Evolutionary conservation across 192 early-diverging fungal species (phyloP).

Genomic region (Coemansia sp.): DNA sequence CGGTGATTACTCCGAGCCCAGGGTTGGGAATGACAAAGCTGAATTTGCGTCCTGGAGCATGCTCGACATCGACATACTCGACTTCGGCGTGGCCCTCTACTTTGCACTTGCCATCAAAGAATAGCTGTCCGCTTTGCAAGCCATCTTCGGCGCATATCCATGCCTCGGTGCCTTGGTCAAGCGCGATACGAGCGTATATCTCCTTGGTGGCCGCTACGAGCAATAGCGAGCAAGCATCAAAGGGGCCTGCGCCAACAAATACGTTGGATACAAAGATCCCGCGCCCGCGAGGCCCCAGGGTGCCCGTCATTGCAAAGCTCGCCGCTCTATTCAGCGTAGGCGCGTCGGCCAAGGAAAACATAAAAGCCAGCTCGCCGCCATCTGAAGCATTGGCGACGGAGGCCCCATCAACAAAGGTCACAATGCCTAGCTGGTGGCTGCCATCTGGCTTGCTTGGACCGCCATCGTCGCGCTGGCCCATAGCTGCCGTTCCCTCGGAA

Average conservation of each 20-base stretch:
- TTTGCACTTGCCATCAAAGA: conserved; percentile 35
- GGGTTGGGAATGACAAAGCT: conserved; percentile 49
- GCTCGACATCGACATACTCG: conserved; percentile 43
- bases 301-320: conserved; percentile 51
- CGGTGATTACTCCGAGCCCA: conserved; percentile 21
- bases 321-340: conserved; percentile 20
- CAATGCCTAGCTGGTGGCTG: conserved; percentile 15
- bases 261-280: conserved; percentile 51
- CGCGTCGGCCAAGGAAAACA: conserved; percentile 43
- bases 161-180: conserved; percentile 21
- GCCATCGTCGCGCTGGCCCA: not conserved
- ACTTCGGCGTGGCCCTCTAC: conserved; percentile 46
- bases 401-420: conserved; percentile 35
- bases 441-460: not conserved
- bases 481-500: not conserved
- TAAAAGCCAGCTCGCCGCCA: conserved; percentile 26
- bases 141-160: conserved; percentile 49
- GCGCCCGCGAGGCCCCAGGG: conserved; percentile 36
- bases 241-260: conserved; percentile 10
- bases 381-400: not conserved
- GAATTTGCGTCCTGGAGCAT: conserved; percentile 37
- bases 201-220: conserved; percentile 44
- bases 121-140: conserved; percentile 44
- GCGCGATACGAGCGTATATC: conserved; percentile 39
- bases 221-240: conserved; percentile 4